Evolutionary conservation across 2,329 filamentous ascomycete species (phyloP), one percentile per base, ranked within the genome.

Genomic region (Ascocoryne sarcoides): DNA sequence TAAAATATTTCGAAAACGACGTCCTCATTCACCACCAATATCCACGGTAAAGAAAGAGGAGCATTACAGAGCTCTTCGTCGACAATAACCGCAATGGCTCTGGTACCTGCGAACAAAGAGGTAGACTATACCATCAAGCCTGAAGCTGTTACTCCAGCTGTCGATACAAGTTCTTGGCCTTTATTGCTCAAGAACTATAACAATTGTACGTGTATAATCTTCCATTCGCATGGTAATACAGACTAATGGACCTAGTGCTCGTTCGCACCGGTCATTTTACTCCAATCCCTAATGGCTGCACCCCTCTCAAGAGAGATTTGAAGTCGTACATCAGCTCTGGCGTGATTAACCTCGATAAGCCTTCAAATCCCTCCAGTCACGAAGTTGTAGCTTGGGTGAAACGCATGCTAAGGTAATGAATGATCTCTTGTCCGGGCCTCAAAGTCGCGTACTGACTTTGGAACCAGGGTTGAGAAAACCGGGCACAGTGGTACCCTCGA

Each of bases 301-400:
- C 85, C 49, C 92, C 92, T 41, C 71, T 93, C 62, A 89, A 87
- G 68, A 85, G 92, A 65, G 90, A 96, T 64, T 76, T 98, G 61
- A 95, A 95, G 74, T 88, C 84, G 50, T 98, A 96, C 70, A 81
- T 98, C 63, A 90, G 84, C 64, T 94, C 87, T 50, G 92, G 92
- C 68, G 90, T 98, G 44, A 96, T 98, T 69, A 98, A 98, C 71
- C 81, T 95, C 55, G 86, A 93, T 70, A 94, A 94, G 72, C 92
- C 90, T 43, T 93, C 89, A 39, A 98, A 98, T 71, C 90, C 90
- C 40, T 95, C 89, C 53, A 92, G 84, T 60, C 92, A 98, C 75
- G 92, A 98, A 73, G 92, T 98, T 52, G 92, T 98, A 60, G 90
- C 92, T 53, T 98, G 92, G 92, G 84, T 96, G 56, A 98, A 98